Conservation (phyloP, 257 asterid species). For the Ligustrum vulgare region DNA sequence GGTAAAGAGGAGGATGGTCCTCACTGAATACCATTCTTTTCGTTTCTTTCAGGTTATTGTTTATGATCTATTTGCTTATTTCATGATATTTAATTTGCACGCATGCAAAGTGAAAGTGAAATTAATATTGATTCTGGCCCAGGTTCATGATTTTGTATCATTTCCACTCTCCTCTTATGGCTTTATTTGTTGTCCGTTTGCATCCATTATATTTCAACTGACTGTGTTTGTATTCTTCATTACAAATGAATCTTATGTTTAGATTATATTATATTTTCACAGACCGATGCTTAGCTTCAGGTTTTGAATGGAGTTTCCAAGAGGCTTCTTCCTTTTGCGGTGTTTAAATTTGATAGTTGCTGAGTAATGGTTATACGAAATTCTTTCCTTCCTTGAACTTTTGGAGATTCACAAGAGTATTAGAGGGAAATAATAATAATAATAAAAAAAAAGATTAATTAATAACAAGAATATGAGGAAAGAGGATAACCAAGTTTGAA, state of each 20-base stretch:
- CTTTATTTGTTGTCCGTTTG: not conserved
- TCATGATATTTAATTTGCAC: not conserved
- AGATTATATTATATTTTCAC: no score
- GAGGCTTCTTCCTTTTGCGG: no score
- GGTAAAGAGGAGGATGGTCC: constrained; percentile 10
- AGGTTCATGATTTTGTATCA: not conserved
- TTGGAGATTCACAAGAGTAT: no score
- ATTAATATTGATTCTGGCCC: not conserved
- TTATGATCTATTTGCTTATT: not conserved
- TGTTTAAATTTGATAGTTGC: no score
- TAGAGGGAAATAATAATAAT: no score
- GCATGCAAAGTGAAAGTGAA: not conserved
- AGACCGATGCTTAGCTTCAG: not conserved
- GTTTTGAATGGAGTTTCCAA: not conserved
- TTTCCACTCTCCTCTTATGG: no score
- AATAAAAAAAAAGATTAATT: no score
- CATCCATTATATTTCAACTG: not conserved
- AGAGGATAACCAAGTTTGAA: no score
- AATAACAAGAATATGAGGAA: no score
- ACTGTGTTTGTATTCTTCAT: not conserved
- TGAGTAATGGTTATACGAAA: no score
- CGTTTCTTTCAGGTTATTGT: not conserved
- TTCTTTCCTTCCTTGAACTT: no score
- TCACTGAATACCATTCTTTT: not conserved
- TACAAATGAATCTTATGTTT: no score